A percentile compares a stretch with the other conserved stretches of the same genome.
Evolutionary conservation across 768 basidiomycete genomes (phyloP).

Genomic region (Infundibulicybe gibba): DNA sequence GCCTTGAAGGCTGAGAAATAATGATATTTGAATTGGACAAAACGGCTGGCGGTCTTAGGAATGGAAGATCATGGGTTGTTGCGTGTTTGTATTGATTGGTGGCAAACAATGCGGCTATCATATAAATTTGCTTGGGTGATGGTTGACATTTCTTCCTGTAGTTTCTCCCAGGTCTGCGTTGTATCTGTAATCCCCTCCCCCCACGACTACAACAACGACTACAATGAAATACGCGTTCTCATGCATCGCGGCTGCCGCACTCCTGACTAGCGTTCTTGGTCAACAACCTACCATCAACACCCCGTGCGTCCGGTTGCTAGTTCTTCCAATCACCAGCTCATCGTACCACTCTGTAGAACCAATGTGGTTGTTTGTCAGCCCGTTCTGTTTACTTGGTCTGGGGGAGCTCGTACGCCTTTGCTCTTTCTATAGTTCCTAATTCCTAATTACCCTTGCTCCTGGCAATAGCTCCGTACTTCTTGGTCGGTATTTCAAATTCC

Average conservation of each 20-base stretch:
- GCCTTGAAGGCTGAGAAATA: too few relatives aligned
- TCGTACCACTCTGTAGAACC: constrained; percentile 25
- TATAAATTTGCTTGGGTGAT: constrained; percentile 3
- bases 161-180: constrained; percentile 19
- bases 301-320: constrained; percentile 47
- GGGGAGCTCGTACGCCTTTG: constrained; percentile 47
- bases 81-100: too few relatives aligned
- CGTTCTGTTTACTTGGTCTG: constrained; percentile 47
- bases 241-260: constrained; percentile 32
- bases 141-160: background rate
- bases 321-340: background rate
- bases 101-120: too few relatives aligned
- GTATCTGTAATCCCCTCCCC: constrained; percentile 8
- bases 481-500: constrained; percentile 42
- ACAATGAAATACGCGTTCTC: constrained; percentile 48
- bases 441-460: constrained; percentile 7
- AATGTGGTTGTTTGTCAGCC: constrained; percentile 58
- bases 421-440: background rate
- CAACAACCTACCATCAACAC: constrained; percentile 59
- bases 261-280: constrained; percentile 40
- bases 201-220: constrained; percentile 5
- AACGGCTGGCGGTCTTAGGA: background rate
- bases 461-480: constrained; percentile 57
- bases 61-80: too few relatives aligned
- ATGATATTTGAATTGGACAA: constrained; percentile 16